A percentile compares a stretch with the other conserved stretches of the same genome.
Evolutionary conservation across 208 protist species (phyloP).

Genomic region (Acanthamoeba sp.): DNA sequence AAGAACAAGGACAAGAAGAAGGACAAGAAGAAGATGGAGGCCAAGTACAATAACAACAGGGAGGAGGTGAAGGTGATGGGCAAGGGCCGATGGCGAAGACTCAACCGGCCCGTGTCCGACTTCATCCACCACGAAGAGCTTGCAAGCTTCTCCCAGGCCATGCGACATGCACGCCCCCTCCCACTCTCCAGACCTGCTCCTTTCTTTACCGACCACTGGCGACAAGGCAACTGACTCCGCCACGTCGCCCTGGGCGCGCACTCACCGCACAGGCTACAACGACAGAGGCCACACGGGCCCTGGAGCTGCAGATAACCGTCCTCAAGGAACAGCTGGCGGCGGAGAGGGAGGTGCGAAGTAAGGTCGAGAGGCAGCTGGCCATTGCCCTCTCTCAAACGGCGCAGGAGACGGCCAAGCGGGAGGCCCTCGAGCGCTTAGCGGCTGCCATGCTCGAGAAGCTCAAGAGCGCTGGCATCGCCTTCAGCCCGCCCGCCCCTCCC

Average conservation of each 20-base stretch:
- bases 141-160: background rate
- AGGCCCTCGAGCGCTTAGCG: background rate
- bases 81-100: conserved; percentile 23
- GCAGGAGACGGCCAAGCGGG: background rate
- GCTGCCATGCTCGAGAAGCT: conserved; percentile 26
- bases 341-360: conserved; percentile 16
- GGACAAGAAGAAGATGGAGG: background rate
- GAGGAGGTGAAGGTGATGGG: conserved; percentile 33
- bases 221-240: too few species aligned
- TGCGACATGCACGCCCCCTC: background rate
- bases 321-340: conserved; percentile 8
- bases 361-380: conserved; percentile 9
- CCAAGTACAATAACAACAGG: background rate
- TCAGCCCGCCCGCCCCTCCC: background rate
- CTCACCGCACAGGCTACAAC: background rate
- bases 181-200: too few species aligned
- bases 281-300: background rate
- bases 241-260: too few species aligned
- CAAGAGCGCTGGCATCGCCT: conserved; percentile 14
- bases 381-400: background rate
- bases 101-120: background rate
- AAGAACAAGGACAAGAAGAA: conserved; percentile 52
- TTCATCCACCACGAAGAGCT: conserved; percentile 12
- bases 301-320: background rate
- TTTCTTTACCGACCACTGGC: too few species aligned